Evolutionary conservation across 225 moss, liverwort and hornwort species (phyloP).

Genomic region (Polytrichum commune): DNA sequence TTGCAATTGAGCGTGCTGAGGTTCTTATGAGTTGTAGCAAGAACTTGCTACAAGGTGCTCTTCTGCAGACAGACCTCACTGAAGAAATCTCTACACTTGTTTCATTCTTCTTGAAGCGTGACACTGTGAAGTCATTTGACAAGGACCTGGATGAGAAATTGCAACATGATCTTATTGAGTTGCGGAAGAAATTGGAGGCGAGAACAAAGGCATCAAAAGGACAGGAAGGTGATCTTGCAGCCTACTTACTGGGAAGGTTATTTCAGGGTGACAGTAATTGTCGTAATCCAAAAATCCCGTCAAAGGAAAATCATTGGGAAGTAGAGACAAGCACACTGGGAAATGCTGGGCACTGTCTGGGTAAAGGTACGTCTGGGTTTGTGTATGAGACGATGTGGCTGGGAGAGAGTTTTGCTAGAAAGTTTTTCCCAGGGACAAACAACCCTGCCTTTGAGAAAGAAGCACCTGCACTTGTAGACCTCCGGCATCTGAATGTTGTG

Average conservation of each 20-base stretch:
- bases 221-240: not conserved
- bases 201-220: not conserved
- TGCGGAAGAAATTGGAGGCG: not conserved
- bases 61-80: not conserved
- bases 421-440: not conserved
- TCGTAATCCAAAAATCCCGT: not conserved
- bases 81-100: not conserved
- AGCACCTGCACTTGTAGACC: not conserved
- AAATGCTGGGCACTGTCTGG: not conserved
- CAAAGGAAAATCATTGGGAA: not conserved
- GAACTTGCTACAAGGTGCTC: not conserved
- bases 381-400: not conserved
- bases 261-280: not conserved
- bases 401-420: slow-evolving; percentile 1
- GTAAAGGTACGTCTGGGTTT: slow-evolving; percentile 1
- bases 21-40: not conserved
- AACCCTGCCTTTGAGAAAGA: not conserved
- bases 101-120: not conserved
- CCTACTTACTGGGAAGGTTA: not conserved
- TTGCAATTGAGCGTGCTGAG: not conserved
- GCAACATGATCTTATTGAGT: not conserved
- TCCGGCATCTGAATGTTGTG: not conserved
- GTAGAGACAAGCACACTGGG: not conserved
- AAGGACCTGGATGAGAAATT: not conserved
- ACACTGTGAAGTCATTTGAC: not conserved